Base-by-base conservation (phyloP, 768 basidiomycete genomes). In the Phylloporus sp. region DNA sequence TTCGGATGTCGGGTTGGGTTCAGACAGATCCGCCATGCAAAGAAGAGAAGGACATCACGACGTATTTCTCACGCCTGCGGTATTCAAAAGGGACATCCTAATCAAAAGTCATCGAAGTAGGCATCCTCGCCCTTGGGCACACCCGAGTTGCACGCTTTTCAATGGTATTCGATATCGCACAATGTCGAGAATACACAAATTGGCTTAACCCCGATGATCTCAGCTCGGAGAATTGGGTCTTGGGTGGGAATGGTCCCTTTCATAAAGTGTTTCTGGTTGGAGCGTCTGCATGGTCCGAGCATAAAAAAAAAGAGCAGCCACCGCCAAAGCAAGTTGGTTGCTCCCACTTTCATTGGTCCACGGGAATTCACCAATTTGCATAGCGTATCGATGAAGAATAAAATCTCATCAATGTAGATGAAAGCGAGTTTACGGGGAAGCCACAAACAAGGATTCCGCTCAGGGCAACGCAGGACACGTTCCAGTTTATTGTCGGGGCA, bases 401-500 rank as follows among this genome's bases (percentile, higher is more conserved):
- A 32, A 32, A 32, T 33, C 43, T 42, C 14, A 20, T 23, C 32
- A 42, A 28, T 15, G 27, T 38, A 46, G 42, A 34, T 22, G 44
- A 31, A 17, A 34, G 39, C 33, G 36, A 37, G 44, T 44, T 34
- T 53, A 54, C n/a, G 38, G 21, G 43, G 20, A 15, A 18, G 49
- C 9, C 18, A 2, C 11, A 23, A 29, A 40, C 40, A 33, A 31
- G 18, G 28, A 33, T 10, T 17, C 32, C 44, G 43, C 20, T 9
- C 10, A 35, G 38, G 23, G 39, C 20, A 31, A 28, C 5, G 15
- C 8, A 14, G 26, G 24, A 20, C 17, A 10, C 10, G 22, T 27
- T 23, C 26, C 24, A 32, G 7, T 34, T 28, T 11, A 52, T 51
- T 41, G 79, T 38, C 86, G 78, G 40, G 85, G 86, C 56, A 89